Evolutionary conservation across 176 grass and related monocot species (phyloP).

Genomic region (Paspalum notatum): DNA sequence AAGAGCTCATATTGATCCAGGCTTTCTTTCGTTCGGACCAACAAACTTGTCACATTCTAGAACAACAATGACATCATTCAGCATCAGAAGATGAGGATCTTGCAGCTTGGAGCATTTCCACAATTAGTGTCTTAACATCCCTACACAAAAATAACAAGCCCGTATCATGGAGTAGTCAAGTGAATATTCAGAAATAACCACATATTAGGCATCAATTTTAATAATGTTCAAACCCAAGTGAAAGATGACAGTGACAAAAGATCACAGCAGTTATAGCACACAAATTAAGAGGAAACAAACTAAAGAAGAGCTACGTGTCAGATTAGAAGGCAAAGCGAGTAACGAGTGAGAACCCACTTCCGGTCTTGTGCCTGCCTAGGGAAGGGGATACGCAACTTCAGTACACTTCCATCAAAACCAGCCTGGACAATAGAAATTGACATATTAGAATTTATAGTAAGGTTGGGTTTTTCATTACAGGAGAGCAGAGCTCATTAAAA

Average conservation of each 20-base stretch:
- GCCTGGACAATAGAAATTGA: conserved; percentile 55
- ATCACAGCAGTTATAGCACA: conserved; percentile 12
- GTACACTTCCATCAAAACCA: conserved; percentile 68
- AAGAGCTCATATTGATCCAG: not conserved
- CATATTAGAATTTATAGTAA: conserved; percentile 15
- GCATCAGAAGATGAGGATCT: conserved; percentile 33
- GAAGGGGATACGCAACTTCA: conserved; percentile 91
- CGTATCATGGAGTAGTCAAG: conserved; percentile 2
- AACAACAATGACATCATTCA: conserved; percentile 39
- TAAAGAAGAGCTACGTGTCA: not conserved
- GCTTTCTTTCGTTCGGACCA: conserved; percentile 23
- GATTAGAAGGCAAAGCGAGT: not conserved
- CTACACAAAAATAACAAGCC: conserved; percentile 40
- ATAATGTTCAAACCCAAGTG: not conserved
- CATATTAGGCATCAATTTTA: conserved; percentile 1
- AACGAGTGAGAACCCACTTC: conserved; percentile 54
- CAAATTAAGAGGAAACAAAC: not conserved
- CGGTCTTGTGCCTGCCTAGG: conserved; percentile 82
- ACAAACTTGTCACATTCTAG: not conserved
- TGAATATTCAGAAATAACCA: conserved; percentile 18
- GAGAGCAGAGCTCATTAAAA: conserved; percentile 12
- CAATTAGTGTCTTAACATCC: conserved; percentile 92
- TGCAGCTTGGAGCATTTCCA: conserved; percentile 97
- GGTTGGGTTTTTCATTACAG: not conserved
- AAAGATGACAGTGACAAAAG: not conserved